Percentiles rank a stretch among this genome's conserved stretches.
Evolutionary conservation across 805 yeast genomes (phyloP).

Genomic region (Myxozyma udenii): DNA sequence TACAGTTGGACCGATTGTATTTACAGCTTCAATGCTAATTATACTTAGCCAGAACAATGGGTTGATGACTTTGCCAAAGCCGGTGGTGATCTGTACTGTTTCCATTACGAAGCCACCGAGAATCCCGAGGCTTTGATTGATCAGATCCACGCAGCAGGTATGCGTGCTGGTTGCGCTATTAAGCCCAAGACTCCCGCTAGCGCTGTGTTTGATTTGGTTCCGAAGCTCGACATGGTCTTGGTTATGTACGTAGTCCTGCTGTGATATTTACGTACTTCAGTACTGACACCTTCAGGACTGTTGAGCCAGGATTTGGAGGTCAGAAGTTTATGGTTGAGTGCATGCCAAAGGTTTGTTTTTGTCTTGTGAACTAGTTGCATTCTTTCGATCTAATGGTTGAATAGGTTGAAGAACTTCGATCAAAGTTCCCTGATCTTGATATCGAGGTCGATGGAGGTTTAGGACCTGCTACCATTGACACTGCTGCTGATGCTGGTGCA

Average conservation of each 20-base stretch:
- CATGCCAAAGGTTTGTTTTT: conserved; percentile 76
- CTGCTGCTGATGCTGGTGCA: conserved; percentile 96
- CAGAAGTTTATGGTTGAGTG: conserved; percentile 91
- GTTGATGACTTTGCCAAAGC: conserved; percentile 86
- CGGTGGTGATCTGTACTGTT: conserved; percentile 94
- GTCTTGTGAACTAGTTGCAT: neutral
- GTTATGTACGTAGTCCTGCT: conserved; percentile 54
- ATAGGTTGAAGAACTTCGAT: conserved; percentile 60
- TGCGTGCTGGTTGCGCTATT: conserved; percentile 90
- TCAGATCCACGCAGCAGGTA: conserved; percentile 72
- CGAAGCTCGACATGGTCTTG: conserved; percentile 85
- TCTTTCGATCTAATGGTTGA: neutral
- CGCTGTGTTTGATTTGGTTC: conserved; percentile 70
- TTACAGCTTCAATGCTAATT: neutral
- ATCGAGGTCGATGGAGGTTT: conserved; percentile 97
- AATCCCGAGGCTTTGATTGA: conserved; percentile 72
- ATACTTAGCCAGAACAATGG: conserved; percentile 77
- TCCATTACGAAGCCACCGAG: conserved; percentile 83
- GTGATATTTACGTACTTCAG: neutral
- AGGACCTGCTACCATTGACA: conserved; percentile 76
- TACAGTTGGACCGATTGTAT: neutral
- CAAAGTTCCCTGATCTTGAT: conserved; percentile 69
- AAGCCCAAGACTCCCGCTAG: conserved; percentile 91
- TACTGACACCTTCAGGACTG: conserved; percentile 49
- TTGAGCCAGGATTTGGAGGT: conserved; percentile 99